A percentile compares a stretch with the other conserved stretches of the same genome.
Conservation (phyloP, 169 alveolate genomes). For the Plasmodium vivax region DNA sequence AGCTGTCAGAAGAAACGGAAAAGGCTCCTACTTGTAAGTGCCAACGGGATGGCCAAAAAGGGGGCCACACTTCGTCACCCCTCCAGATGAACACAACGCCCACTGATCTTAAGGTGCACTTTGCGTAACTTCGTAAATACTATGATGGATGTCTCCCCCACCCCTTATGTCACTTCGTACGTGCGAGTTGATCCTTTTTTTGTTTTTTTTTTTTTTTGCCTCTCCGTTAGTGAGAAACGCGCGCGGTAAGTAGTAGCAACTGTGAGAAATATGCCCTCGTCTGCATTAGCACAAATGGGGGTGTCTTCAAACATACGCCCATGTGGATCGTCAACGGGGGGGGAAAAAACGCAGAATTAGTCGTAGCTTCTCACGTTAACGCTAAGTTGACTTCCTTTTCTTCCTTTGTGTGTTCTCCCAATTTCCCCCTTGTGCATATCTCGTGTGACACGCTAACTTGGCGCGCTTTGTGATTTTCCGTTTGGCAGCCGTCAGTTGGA, state of each 20-base stretch:
- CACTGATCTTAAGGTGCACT: background rate
- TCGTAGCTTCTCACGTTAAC: background rate
- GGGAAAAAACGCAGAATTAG: conserved; percentile 21
- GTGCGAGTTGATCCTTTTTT: background rate
- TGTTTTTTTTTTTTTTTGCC: background rate
- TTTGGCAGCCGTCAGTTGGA: background rate
- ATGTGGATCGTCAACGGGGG: background rate
- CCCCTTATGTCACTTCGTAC: background rate
- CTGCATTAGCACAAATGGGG: conserved; percentile 13
- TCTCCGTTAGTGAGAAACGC: background rate
- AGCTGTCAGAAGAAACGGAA: background rate
- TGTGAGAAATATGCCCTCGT: background rate
- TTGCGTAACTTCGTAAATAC: background rate
- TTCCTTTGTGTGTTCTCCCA: conserved; percentile 11
- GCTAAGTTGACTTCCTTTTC: background rate
- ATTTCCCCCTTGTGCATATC: background rate
- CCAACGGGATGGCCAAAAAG: background rate
- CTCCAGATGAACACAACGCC: background rate
- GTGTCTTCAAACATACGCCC: background rate
- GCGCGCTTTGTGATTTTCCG: background rate
- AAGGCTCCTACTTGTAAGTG: background rate
- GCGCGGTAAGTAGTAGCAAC: background rate
- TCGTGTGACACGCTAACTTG: background rate
- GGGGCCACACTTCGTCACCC: background rate
- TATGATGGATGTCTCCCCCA: background rate